A percentile compares a stretch with the other conserved stretches of the same genome.
These are phyloP conservation scores for Cicer bijugum DNA, from an alignment of 306 rosid species.

Conservation along the genomic window DNA sequence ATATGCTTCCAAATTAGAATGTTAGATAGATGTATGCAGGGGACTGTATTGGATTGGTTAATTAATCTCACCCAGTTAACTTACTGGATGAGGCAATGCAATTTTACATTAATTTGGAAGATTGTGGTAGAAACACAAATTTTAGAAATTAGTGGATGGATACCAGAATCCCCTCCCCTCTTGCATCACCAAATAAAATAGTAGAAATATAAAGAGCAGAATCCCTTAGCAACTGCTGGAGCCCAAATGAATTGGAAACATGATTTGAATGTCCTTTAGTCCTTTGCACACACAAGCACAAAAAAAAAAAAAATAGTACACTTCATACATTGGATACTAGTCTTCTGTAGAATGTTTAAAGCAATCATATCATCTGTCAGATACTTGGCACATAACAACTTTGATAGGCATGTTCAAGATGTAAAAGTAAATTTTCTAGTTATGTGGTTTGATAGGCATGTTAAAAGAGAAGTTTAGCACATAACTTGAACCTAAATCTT, in stretches of 20 bases:
- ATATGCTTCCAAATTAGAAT: too few relatives aligned
- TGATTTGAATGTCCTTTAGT: background rate
- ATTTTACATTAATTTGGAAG: too few relatives aligned
- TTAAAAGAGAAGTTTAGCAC: too few relatives aligned
- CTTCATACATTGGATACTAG: background rate
- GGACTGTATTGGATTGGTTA: too few relatives aligned
- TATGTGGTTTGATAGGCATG: too few relatives aligned
- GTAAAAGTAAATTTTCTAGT: too few relatives aligned
- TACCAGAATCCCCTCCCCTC: background rate
- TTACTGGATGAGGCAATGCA: too few relatives aligned
- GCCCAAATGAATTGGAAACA: background rate
- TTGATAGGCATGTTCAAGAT: background rate
- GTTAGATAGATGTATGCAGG: too few relatives aligned
- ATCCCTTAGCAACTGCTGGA: slow-evolving; percentile 2
- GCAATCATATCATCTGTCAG: background rate
- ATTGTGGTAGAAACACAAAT: too few relatives aligned
- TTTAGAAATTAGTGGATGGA: too few relatives aligned
- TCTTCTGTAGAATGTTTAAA: slow-evolving; percentile 7
- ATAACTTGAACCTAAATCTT: too few relatives aligned
- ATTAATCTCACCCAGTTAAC: too few relatives aligned
- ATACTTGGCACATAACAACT: background rate
- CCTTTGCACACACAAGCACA: background rate
- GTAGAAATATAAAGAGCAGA: background rate
- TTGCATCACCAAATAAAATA: background rate
- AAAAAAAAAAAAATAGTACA: background rate